phyloP scores from a whole-genome alignment of 768 basidiomycete genomes.

The Nidularia pulvinata region DNA sequence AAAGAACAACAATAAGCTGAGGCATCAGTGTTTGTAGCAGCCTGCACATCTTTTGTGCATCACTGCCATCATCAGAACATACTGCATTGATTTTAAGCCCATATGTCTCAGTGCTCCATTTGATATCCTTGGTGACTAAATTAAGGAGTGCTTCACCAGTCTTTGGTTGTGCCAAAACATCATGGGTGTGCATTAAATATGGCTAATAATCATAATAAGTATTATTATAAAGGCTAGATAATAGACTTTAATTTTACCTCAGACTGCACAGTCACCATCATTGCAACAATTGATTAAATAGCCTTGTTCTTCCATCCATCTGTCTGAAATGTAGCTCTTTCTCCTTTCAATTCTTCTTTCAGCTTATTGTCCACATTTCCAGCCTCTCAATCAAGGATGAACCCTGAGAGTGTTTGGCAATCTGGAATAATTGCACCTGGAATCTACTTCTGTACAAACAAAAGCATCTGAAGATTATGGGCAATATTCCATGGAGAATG shows the following conservation, averaged over 20 bases:
- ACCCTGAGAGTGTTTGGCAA: slow-evolving; percentile 10
- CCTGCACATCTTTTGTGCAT: slow-evolving; percentile 11
- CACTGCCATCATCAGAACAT: slow-evolving; percentile 17
- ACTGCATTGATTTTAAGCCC: slow-evolving; percentile 7
- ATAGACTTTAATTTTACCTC: slow-evolving; percentile 11
- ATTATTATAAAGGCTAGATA: neutral
- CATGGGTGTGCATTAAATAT: slow-evolving; percentile 13
- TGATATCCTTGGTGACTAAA: slow-evolving; percentile 14
- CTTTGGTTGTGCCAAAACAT: slow-evolving; percentile 15
- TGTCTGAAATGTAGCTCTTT: slow-evolving; percentile 15
- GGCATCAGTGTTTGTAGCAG: slow-evolving; percentile 6
- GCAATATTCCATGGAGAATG: slow-evolving; percentile 15
- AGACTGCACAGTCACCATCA: slow-evolving; percentile 18
- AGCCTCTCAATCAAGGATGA: slow-evolving; percentile 7
- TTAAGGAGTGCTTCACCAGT: slow-evolving; percentile 18
- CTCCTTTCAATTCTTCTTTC: slow-evolving; percentile 5
- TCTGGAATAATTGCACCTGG: slow-evolving; percentile 13
- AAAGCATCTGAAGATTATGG: slow-evolving; percentile 10
- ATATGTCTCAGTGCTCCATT: slow-evolving; percentile 7
- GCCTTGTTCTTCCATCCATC: slow-evolving; percentile 27
- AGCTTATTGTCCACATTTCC: slow-evolving; percentile 6
- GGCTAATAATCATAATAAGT: slow-evolving; percentile 4
- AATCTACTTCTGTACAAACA: slow-evolving; percentile 18
- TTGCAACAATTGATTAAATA: slow-evolving; percentile 15
- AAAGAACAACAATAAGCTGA: slow-evolving; percentile 11